Conservation (phyloP, 2,329 filamentous ascomycete genomes). For the Stagonosporopsis chrysanthemi region DNA sequence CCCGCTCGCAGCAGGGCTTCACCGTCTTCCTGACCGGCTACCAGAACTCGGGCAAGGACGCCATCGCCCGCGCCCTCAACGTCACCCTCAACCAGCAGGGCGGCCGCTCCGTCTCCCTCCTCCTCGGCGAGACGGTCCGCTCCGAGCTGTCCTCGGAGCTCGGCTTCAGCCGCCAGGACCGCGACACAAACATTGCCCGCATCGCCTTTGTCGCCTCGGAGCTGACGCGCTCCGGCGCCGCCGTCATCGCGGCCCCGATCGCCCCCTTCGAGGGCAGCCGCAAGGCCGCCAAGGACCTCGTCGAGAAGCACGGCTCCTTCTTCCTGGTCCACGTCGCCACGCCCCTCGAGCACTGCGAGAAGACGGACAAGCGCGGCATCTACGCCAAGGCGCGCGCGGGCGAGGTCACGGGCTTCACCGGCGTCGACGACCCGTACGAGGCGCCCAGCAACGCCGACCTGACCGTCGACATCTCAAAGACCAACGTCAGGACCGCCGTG, state of each 20-base stretch:
- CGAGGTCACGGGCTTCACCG: constrained; percentile 97
- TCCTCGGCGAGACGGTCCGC: constrained; percentile 95
- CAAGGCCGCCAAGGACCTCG: constrained; percentile 78
- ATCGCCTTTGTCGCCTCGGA: constrained; percentile 97
- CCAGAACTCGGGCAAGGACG: constrained; percentile 96
- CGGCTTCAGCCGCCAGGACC: constrained; percentile 91
- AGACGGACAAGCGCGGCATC: constrained; percentile 91
- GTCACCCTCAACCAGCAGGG: constrained; percentile 98
- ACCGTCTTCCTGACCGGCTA: constrained; percentile 98
- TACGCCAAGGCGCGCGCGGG: constrained; percentile 84
- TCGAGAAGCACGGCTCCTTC: constrained; percentile 89
- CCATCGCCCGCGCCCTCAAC: constrained; percentile 92
- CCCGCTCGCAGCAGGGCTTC: constrained; percentile 91
- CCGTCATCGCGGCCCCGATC: constrained; percentile 95
- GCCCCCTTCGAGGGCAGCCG: constrained; percentile 87
- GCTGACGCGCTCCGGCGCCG: constrained; percentile 89
- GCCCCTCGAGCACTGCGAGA: constrained; percentile 89
- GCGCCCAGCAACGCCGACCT: constrained; percentile 80
- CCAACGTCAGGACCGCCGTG: constrained; percentile 88
- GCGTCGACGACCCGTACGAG: constrained; percentile 98
- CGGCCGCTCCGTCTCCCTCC: constrained; percentile 89
- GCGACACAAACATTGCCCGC: constrained; percentile 91
- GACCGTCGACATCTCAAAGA: constrained; percentile 83
- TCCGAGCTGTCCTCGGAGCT: constrained; percentile 92
- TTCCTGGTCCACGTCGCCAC: constrained; percentile 96